These are phyloP conservation scores for Silene vulgaris DNA, from an alignment of 179 eudicot species.

Conservation along the genomic window DNA sequence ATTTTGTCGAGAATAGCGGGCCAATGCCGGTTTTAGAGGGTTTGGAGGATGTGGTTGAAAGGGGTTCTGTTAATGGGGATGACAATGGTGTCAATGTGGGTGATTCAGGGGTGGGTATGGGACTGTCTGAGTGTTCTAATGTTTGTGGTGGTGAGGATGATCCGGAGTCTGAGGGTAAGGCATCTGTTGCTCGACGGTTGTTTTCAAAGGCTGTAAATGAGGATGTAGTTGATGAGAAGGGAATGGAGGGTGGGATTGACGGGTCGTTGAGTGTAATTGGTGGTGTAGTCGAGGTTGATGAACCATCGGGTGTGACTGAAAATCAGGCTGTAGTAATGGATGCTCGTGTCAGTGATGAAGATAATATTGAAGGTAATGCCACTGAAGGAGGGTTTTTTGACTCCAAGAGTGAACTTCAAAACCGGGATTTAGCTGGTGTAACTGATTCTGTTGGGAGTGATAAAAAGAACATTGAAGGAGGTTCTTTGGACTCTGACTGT, in stretches of 20 bases:
- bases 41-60: not conserved
- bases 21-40: not conserved
- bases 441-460: not conserved
- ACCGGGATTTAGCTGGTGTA: not conserved
- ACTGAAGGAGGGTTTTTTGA: not conserved
- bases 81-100: not conserved
- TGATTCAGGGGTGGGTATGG: not conserved
- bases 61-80: constrained; percentile 1
- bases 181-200: constrained; percentile 7
- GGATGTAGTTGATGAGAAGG: constrained; percentile 5
- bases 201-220: constrained; percentile 8
- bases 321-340: not conserved
- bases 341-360: constrained; percentile 11
- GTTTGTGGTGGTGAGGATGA: constrained; percentile 16
- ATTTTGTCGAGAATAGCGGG: constrained; percentile 15
- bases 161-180: not conserved
- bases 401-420: constrained; percentile 4
- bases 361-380: not conserved
- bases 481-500: not conserved
- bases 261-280: not conserved
- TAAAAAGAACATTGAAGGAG: constrained; percentile 8
- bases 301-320: not conserved
- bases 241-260: constrained; percentile 1
- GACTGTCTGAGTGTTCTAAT: not conserved
- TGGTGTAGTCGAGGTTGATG: constrained; percentile 14